Base-by-base conservation (phyloP, 441 rosid genomes). In the Populus hybrid region DNA sequence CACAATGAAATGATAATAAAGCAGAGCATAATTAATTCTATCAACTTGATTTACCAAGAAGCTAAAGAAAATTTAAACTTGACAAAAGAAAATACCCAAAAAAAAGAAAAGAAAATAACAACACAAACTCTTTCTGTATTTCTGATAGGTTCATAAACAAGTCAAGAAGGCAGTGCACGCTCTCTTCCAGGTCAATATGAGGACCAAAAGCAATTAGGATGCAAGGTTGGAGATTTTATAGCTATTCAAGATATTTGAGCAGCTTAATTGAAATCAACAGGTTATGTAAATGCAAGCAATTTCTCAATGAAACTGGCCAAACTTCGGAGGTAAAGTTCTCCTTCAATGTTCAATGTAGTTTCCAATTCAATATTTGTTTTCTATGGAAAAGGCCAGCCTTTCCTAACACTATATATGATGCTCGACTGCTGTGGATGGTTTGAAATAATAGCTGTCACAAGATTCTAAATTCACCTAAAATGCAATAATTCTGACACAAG, bases 401-500 rank as follows among this genome's bases (percentile, higher is more conserved):
- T 30, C 32, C 32, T 30, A 30, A 30, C 32, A 30, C 38, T 35
- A 5, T 6, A 57, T 6, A 38, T 67, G 72, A 40, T 76, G 76
- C 32, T 30, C 32, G 32, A 30, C 74, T 68, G 8, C 18, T 35
- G 64, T 57, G 64, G 64, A 19, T 57, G 64, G 1, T 57, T 57
- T 19, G 64, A 2, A n/a, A 57, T 57, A 57, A 57, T 19, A 79
- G 73, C 19, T 79, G 73, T 79, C 30, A 64, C 19, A 34, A 63
- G 61, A 70, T 65, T 65, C 50, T 53, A 64, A 75, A 50, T 2
- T 46, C n/a, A 61, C 68, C 76, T 21, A 69, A 57, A 21, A 59
- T 23, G 30, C 36, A 69, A 75, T 68, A 42, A 71, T 64, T 66
- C 71, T 77, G 42, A 42, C 11, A 42, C 14, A 77, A 40, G 76